phyloP scores from a whole-genome alignment of 23 red algal species.

The Agarophyton chilense region DNA sequence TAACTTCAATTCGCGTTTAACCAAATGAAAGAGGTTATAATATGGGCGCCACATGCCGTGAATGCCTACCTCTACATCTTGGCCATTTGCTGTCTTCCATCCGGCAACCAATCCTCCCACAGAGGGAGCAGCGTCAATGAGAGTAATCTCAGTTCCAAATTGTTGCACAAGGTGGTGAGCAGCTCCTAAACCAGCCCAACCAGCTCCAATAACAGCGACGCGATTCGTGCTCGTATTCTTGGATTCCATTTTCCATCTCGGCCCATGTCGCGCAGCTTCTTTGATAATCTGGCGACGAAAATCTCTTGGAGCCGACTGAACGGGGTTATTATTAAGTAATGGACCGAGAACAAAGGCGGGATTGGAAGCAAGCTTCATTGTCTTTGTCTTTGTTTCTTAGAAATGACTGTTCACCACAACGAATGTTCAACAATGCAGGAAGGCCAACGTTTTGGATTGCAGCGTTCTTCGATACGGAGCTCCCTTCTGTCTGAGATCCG shows the following conservation, averaged over 20 bases:
- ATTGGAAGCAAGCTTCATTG: background rate
- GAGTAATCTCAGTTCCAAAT: slow-evolving; percentile 48
- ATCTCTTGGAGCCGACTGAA: too few relatives aligned
- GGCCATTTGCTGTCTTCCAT: slow-evolving; percentile 50
- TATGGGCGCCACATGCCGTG: slow-evolving; percentile 90
- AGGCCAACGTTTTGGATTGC: too few relatives aligned
- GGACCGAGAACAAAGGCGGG: background rate
- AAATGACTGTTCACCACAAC: too few relatives aligned
- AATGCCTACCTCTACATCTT: slow-evolving; percentile 79
- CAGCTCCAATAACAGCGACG: slow-evolving; percentile 81
- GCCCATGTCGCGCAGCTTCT: background rate
- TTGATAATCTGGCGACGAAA: background rate
- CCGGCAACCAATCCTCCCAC: slow-evolving; percentile 84
- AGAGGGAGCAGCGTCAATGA: slow-evolving; percentile 69
- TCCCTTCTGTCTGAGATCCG: too few relatives aligned
- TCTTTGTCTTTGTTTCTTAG: background rate
- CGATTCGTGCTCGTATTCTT: slow-evolving; percentile 13
- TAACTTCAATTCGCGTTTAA: slow-evolving; percentile 71
- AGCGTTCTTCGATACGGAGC: too few relatives aligned
- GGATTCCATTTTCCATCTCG: slow-evolving; percentile 19
- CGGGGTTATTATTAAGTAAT: background rate
- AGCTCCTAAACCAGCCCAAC: slow-evolving; percentile 90
- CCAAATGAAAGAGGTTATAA: slow-evolving; percentile 83
- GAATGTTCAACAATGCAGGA: too few relatives aligned
- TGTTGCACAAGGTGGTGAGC: slow-evolving; percentile 69